These are phyloP conservation scores for Eutrema heterophyllum DNA, from an alignment of 345 rosid species.

Conservation along the genomic window DNA sequence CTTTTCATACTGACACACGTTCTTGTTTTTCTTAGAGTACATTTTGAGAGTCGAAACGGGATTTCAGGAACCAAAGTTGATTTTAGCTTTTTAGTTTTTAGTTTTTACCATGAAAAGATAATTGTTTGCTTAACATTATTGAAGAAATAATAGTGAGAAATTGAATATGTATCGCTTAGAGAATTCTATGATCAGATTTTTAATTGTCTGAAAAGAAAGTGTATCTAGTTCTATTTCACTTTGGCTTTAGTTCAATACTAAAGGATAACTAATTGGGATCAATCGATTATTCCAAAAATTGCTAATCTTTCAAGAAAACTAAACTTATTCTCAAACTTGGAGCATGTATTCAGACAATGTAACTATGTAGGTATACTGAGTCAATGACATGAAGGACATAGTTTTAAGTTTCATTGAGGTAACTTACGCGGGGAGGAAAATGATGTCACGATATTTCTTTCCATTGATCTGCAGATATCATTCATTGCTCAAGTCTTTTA, in stretches of 20 bases:
- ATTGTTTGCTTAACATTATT: not conserved
- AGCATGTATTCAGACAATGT: slow-evolving; percentile 6
- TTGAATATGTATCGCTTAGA: not conserved
- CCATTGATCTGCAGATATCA: slow-evolving; percentile 46
- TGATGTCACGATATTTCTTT: not conserved
- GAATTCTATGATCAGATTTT: not conserved
- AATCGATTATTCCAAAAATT: not conserved
- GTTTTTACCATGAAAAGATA: not conserved
- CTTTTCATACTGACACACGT: not conserved
- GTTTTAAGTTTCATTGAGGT: not conserved
- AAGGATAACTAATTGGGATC: not conserved
- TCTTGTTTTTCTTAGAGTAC: not conserved
- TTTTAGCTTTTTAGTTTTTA: not conserved
- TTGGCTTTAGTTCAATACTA: not conserved
- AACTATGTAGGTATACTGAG: not conserved
- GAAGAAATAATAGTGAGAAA: not conserved
- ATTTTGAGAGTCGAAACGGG: not conserved
- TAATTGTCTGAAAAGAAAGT: not conserved
- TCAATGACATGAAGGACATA: not conserved
- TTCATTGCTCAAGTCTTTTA: slow-evolving; percentile 46
- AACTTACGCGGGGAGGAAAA: not conserved
- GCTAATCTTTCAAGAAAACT: not conserved
- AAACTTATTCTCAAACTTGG: not conserved
- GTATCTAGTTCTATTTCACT: not conserved
- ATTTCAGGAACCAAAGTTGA: not conserved